Conservation (phyloP, 495 filamentous ascomycete species). For the Tuber indicum region DNA sequence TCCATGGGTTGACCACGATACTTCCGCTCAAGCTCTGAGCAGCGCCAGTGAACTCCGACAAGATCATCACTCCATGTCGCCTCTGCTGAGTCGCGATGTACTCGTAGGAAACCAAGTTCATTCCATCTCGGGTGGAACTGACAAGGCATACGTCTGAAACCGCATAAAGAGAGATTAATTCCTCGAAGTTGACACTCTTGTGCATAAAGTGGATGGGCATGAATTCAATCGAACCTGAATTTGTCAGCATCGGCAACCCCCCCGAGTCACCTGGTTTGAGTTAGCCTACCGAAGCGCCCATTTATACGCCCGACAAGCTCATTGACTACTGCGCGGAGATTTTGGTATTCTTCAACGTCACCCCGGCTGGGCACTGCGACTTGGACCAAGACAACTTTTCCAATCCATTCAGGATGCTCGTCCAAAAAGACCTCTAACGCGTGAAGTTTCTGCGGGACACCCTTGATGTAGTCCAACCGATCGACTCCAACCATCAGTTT, state of each 20-base stretch:
- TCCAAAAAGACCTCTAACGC: constrained; percentile 85
- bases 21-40: constrained; percentile 80
- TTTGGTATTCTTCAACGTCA: constrained; percentile 95
- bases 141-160: constrained; percentile 85
- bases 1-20: constrained; percentile 86
- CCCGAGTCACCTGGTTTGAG: neutral
- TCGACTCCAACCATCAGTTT: constrained; percentile 92
- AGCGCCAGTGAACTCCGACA: constrained; percentile 89
- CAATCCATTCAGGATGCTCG: constrained; percentile 84
- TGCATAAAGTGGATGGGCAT: constrained; percentile 94
- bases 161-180: constrained; percentile 86
- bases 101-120: constrained; percentile 96
- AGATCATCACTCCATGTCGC: constrained; percentile 77
- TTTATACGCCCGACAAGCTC: constrained; percentile 88
- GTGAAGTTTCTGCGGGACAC: constrained; percentile 88
- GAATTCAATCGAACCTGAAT: constrained; percentile 72
- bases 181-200: constrained; percentile 67
- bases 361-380: constrained; percentile 86
- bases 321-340: constrained; percentile 80
- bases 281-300: constrained; percentile 65
- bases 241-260: constrained; percentile 6
- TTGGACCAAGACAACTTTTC: constrained; percentile 86
- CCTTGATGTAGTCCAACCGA: constrained; percentile 91
- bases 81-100: constrained; percentile 86
- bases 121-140: constrained; percentile 86